Base-by-base conservation (phyloP, 2,329 filamentous ascomycete species). In the Daldinia eschscholtzii region DNA sequence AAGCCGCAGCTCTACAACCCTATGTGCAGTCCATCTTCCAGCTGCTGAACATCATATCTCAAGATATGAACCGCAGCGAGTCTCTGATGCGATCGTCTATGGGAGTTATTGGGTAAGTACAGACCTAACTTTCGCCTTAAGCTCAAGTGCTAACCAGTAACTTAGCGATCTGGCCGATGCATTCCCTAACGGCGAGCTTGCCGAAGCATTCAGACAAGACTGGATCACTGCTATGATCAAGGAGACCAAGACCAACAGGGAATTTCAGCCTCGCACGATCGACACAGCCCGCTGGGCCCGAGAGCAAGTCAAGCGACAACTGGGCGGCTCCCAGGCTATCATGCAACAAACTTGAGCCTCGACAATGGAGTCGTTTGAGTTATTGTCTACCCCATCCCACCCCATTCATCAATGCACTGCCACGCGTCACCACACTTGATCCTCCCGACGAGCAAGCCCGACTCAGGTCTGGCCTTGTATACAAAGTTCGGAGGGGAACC, bases 271-370 rank as follows among this genome's bases (percentile, higher is more conserved):
- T 30, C 92, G 94, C 71, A 99, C 96, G 3, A 91, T 96, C 73
- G 93, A 98, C 73, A 98, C 96, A 53, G 96, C 96, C 78, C 92
- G 95, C 76, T 99, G 96, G 96, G 94, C 96, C 71, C 92, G 95
- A 68, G 96, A 98, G 83, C 94, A 98, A 80, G 94, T 98, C 80
- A 98, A 98, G 87, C 92, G 93, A 76, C 96, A 99, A 82, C 82
- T 90, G 59, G 86, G 87, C 65, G 87, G 87, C 72, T 77, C 80
- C 57, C 79, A 78, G 74, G 83, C 79, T 61, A 83, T 86, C 74
- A 88, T 89, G 85, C 80, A 83, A 61, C 82, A 86, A 74, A 82
- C 82, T 71, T 86, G 81, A 83, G 72, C 67, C 44, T 52, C 67
- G 61, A 52, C 28, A 41, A 13, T 30, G 48, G 55, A 58, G 44